Conservation (phyloP, 495 filamentous ascomycete species). For the Penicillium atrosanguineum region DNA sequence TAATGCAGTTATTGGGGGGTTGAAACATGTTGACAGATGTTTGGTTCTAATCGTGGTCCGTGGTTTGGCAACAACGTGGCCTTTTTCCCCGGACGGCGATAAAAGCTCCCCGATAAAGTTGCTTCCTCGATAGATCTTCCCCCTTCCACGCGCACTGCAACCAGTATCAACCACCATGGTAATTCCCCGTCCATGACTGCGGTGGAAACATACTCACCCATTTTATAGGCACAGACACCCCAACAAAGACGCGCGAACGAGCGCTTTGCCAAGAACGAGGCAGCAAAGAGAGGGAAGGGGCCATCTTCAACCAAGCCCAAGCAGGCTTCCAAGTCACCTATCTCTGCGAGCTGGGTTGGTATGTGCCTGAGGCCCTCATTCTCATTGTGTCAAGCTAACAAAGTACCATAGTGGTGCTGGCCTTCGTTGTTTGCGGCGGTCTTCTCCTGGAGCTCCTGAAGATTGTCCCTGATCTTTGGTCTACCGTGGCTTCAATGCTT, state of each 20-base stretch:
- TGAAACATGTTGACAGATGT: neutral
- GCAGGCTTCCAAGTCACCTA: constrained; percentile 67
- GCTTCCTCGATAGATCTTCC: neutral
- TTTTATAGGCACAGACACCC: constrained; percentile 81
- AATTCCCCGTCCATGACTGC: neutral
- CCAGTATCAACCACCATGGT: neutral
- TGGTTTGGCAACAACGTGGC: neutral
- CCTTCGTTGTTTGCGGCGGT: constrained; percentile 24
- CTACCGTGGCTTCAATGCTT: constrained; percentile 28
- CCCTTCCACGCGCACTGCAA: neutral
- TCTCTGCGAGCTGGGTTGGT: constrained; percentile 83
- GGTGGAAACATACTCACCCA: neutral
- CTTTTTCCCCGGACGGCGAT: neutral
- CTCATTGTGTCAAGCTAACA: neutral
- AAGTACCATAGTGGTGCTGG: constrained; percentile 14
- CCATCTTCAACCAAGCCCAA: constrained; percentile 65
- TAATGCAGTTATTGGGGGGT: too few species aligned
- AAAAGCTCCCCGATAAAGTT: neutral
- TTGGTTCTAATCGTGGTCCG: neutral
- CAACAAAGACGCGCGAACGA: constrained; percentile 88
- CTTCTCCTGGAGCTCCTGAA: constrained; percentile 48
- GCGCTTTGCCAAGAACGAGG: constrained; percentile 76
- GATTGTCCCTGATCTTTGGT: constrained; percentile 60
- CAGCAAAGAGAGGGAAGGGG: constrained; percentile 79
- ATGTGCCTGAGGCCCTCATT: constrained; percentile 34